Percentiles rank a stretch among this genome's conserved stretches.
These are phyloP conservation scores for Fusarium albidum DNA, from an alignment of 2,329 filamentous ascomycete genomes.

Conservation along the genomic window DNA sequence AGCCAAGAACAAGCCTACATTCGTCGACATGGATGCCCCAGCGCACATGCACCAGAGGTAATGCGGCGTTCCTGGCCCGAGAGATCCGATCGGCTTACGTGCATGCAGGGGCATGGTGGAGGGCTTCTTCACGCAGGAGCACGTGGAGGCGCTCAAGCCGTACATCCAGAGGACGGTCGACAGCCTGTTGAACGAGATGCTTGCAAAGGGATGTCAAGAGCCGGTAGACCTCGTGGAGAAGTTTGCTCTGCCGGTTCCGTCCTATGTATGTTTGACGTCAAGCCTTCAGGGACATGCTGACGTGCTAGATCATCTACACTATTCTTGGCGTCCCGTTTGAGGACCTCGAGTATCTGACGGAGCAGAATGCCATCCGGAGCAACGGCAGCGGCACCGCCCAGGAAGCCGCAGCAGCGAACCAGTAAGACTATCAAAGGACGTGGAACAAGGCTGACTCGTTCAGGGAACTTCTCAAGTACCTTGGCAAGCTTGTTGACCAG, in stretches of 20 bases:
- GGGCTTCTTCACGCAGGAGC: slow-evolving; percentile 49
- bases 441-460: background rate
- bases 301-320: slow-evolving; percentile 54
- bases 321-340: slow-evolving; percentile 57
- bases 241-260: slow-evolving; percentile 56
- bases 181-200: slow-evolving; percentile 50
- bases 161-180: slow-evolving; percentile 55
- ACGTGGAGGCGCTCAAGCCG: slow-evolving; percentile 51
- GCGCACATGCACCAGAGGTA: slow-evolving; percentile 55
- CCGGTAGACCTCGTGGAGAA: slow-evolving; percentile 55
- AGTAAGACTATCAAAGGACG: slow-evolving; percentile 36
- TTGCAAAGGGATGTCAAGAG: slow-evolving; percentile 44
- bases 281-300: slow-evolving; percentile 32
- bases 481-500: slow-evolving; percentile 51
- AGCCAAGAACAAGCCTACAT: slow-evolving; percentile 57
- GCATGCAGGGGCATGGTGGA: slow-evolving; percentile 53
- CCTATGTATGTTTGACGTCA: slow-evolving; percentile 45
- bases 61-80: background rate
- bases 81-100: background rate
- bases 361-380: slow-evolving; percentile 53
- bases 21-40: slow-evolving; percentile 59
- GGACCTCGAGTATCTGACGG: slow-evolving; percentile 53
- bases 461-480: slow-evolving; percentile 53
- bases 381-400: slow-evolving; percentile 56
- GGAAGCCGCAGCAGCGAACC: slow-evolving; percentile 54